Evolutionary conservation across 1,284 basidiomycete genomes (phyloP), one percentile per base, ranked within the genome.

Genomic region (Salmacisia buchloeana): DNA sequence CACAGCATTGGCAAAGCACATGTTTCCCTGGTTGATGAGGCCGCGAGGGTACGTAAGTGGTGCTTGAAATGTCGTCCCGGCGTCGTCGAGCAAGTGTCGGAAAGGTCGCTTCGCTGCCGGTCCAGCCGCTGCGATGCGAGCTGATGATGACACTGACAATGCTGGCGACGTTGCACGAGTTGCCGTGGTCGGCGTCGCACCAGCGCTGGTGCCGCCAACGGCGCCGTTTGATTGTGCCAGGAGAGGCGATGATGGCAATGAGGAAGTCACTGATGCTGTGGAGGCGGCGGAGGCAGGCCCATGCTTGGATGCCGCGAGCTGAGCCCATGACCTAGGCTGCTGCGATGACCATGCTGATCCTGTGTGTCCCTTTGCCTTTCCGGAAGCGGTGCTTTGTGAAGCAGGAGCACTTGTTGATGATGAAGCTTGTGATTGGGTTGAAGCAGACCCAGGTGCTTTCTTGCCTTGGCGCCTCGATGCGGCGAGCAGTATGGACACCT

Each of bases 1-100:
- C 58, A 83, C 89, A 0, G 92, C 88, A 76, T 97, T 97, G 59
- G 94, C 93, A 79, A 97, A 98, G 81, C 94, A 98, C 86, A 97
- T 89, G 82, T 98, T 98, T 9, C 94, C 94, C 4, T 87, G 89
- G 81, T 97, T 98, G 74, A 97, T 85, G 46, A 98, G 83, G 3
- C 94, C 94, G 33, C 94, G 85, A 0, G 92, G 89, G 34, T 84
- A 81, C 25, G 86, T 84, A 65, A 83, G 81, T 10, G 83, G 82
- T 5, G 80, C 75, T 29, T 67, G 60, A 43, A 71, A 72, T 13
- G 33, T 52, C 15, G 59, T 65, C 36, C 75, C 71, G 1, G 72
- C 69, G 29, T 68, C 71, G 21, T 64, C 58, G 21, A 73, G 63
- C 4, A 67, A 59, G 15, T 62, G 63, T 31, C 71, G 64, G 52